These are phyloP conservation scores for Talaromyces sp. DNA, from an alignment of 2,329 filamentous ascomycete species.

Conservation along the genomic window DNA sequence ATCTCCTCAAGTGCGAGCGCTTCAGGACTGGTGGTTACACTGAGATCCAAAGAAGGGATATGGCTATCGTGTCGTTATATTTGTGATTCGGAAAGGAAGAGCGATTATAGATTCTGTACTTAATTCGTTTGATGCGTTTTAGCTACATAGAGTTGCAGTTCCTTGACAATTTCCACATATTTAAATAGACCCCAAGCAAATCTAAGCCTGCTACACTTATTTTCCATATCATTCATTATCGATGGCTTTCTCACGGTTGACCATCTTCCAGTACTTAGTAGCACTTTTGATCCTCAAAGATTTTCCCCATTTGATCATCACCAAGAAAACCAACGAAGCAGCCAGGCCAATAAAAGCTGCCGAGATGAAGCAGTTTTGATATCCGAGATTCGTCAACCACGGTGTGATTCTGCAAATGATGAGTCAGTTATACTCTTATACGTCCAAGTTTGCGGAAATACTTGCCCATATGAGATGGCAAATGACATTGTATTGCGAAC, in stretches of 20 bases:
- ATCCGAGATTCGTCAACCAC: conserved; percentile 45
- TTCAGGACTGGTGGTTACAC: no score
- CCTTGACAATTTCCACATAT: neutral
- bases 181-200: neutral
- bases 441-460: neutral
- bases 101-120: neutral
- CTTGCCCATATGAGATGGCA: conserved; percentile 45
- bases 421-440: neutral
- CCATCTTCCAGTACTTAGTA: conserved; percentile 40
- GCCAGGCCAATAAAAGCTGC: conserved; percentile 41
- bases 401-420: conserved; percentile 43
- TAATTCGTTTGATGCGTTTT: neutral
- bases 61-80: neutral
- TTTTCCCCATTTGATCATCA: conserved; percentile 44
- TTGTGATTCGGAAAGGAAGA: neutral
- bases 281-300: conserved; percentile 34
- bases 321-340: conserved; percentile 38
- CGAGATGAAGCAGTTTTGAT: conserved; percentile 48
- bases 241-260: conserved; percentile 27
- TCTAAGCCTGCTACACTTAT: neutral
- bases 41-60: neutral
- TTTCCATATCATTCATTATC: neutral
- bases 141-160: neutral
- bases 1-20: no score
- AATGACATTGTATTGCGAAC: conserved; percentile 52